These are phyloP conservation scores for Esteya vermicola DNA, from an alignment of 2,329 filamentous ascomycete genomes.

Conservation along the genomic window DNA sequence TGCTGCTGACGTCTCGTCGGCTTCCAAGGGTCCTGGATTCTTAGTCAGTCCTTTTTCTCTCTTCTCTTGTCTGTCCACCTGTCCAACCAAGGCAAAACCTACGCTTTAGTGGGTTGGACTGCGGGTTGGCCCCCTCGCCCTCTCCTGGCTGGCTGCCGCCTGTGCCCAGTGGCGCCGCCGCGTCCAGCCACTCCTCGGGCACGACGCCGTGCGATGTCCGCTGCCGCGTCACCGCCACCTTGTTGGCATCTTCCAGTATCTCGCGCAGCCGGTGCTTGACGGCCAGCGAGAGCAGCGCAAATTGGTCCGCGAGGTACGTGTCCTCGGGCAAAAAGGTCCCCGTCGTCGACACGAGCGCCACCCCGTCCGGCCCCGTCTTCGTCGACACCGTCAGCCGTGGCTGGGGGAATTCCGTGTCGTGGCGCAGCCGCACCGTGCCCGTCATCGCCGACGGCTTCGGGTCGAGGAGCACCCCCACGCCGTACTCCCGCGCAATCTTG, in stretches of 20 bases:
- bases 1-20: constrained; percentile 18
- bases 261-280: constrained; percentile 66
- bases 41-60: too few relatives aligned
- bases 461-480: constrained; percentile 40
- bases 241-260: constrained; percentile 63
- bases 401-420: constrained; percentile 32
- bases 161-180: constrained; percentile 40
- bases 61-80: too few relatives aligned
- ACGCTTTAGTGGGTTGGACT: constrained; percentile 47
- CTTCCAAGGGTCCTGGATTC: constrained; percentile 24
- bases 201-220: constrained; percentile 67
- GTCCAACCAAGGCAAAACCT: too few relatives aligned
- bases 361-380: constrained; percentile 44
- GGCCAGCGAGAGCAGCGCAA: constrained; percentile 70
- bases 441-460: constrained; percentile 30
- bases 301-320: constrained; percentile 63
- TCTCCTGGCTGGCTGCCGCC: constrained; percentile 17
- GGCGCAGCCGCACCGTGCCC: constrained; percentile 30
- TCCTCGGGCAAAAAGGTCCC: constrained; percentile 63
- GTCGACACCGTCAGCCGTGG: constrained; percentile 39
- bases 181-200: constrained; percentile 59
- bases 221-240: constrained; percentile 56
- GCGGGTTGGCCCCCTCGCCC: constrained; percentile 35
- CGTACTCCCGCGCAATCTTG: constrained; percentile 43
- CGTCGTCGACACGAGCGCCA: constrained; percentile 46